Evolutionary conservation across 148 eudicot species (phyloP), one percentile per base, ranked within the genome.

Genomic region (Cornus suecica): DNA sequence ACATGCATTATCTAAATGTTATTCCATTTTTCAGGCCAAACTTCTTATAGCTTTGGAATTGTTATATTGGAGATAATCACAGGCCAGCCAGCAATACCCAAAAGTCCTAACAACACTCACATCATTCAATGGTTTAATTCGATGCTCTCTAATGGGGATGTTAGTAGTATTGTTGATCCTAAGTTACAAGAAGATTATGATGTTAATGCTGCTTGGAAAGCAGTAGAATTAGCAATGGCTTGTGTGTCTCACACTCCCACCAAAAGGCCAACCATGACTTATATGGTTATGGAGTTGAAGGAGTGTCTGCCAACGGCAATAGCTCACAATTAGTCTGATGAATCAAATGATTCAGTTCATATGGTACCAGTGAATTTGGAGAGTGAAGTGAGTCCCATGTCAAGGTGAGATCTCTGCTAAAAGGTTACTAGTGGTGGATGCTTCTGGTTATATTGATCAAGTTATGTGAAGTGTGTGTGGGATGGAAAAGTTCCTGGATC

Each of bases 51-150:
- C 28, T 81, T 66, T 14, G 80, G 77, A 16, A 72, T 81, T 60
- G 73, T 81, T 29, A 51, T 82, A 23, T 37, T 82, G 10, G 81
- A 78, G 31, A 66, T 82, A 15, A 82, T 82, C 64, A 82, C 81
- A 29, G 79, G 81, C 2, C 72, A 52, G 58, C 25, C 75, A 2
- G 79, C 79, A 70, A 27, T 77, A 32, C 10, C 66, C 58, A 73
- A 64, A 18, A 25, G 28, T 23, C 10, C 58, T 23, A 62, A 68
- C 30, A 41, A 37, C 13, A n/a, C 18, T 27, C 15, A 42, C 58
- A 72, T 82, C 34, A 70, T 58, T 54, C 65, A 70, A 31, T 78
- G 84, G 84, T 73, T 74, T 45, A 74, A 8, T 6, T 65, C 71
- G 0, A 18, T 54, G 51, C 64, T 78, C 1, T 76, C 70, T n/a